Evolutionary conservation across 164 flowering plant species (phyloP).

Genomic region (Amborella trichopoda): DNA sequence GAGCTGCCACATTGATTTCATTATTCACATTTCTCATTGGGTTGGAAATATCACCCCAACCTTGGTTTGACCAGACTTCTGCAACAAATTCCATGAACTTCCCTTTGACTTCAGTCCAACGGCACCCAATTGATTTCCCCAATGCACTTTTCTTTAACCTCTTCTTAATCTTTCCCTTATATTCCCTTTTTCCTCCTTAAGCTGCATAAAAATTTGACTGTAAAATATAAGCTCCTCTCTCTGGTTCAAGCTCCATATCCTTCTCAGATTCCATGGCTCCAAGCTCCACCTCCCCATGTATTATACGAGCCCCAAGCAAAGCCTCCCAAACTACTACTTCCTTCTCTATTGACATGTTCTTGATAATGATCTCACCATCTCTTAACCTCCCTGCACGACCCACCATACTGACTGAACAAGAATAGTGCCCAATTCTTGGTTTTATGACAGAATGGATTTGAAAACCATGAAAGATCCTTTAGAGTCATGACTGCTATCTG

Average conservation of each 20-base stretch:
- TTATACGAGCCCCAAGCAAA: slow-evolving; percentile 26
- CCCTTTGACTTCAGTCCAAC: slow-evolving; percentile 17
- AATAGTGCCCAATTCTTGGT: slow-evolving; percentile 23
- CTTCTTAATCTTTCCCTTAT: slow-evolving; percentile 17
- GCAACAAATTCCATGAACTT: too few relatives aligned
- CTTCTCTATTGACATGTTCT: slow-evolving; percentile 13
- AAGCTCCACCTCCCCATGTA: slow-evolving; percentile 25
- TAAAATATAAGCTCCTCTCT: slow-evolving; percentile 13
- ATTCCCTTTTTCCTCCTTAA: slow-evolving; percentile 22
- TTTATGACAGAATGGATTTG: slow-evolving; percentile 17
- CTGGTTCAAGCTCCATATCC: slow-evolving; percentile 19
- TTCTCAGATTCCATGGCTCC: slow-evolving; percentile 13
- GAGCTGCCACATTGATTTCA: too few relatives aligned
- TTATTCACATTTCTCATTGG: too few relatives aligned
- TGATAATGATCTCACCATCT: slow-evolving; percentile 20
- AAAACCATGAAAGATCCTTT: slow-evolving; percentile 21
- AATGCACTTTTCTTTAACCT: slow-evolving; percentile 13
- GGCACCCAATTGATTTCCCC: slow-evolving; percentile 14
- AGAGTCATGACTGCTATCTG: too few relatives aligned
- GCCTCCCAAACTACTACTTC: slow-evolving; percentile 29
- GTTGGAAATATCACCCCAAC: too few relatives aligned
- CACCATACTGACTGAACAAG: slow-evolving; percentile 28
- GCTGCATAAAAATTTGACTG: slow-evolving; percentile 22
- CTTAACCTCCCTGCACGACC: slow-evolving; percentile 30
- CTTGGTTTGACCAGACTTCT: too few relatives aligned